Evolutionary conservation across 1,139 yeast species (phyloP).

Genomic region (Lipomyces yarrowii): DNA sequence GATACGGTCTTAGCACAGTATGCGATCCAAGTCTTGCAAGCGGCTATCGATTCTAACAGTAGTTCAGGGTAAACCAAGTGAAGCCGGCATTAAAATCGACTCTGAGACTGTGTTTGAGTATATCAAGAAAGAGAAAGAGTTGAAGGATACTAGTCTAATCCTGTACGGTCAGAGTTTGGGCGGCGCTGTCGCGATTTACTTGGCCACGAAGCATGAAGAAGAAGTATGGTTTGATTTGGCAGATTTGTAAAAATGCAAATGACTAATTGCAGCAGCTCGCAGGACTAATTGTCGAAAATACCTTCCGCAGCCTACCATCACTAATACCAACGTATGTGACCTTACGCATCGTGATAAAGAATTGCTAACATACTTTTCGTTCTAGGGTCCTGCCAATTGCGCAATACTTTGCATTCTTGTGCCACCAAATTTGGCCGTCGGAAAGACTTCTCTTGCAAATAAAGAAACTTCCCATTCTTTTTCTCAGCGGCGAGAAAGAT

Average conservation of each 20-base stretch:
- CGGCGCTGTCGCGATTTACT: slow-evolving; percentile 90
- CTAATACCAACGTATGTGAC: slow-evolving; percentile 61
- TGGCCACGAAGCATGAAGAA: slow-evolving; percentile 55
- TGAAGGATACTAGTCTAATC: slow-evolving; percentile 57
- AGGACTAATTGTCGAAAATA: slow-evolving; percentile 80
- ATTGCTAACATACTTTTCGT: background rate
- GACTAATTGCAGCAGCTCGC: slow-evolving; percentile 42
- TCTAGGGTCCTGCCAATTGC: slow-evolving; percentile 66
- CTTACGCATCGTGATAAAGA: background rate
- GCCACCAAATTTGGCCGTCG: slow-evolving; percentile 84
- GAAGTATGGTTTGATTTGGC: slow-evolving; percentile 40
- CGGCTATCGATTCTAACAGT: background rate
- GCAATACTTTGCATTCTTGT: slow-evolving; percentile 58
- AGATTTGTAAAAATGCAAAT: background rate
- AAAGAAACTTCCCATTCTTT: slow-evolving; percentile 64
- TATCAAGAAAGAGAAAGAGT: slow-evolving; percentile 55
- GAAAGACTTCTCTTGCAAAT: slow-evolving; percentile 60
- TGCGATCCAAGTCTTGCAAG: background rate
- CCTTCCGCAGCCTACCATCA: slow-evolving; percentile 76
- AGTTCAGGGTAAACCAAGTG: slow-evolving; percentile 65
- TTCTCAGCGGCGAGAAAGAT: slow-evolving; percentile 74
- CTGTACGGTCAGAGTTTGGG: slow-evolving; percentile 91
- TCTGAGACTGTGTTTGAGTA: slow-evolving; percentile 73
- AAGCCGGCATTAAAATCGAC: slow-evolving; percentile 78
- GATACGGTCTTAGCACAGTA: slow-evolving; percentile 71